Evolutionary conservation across 805 yeast genomes (phyloP).

Genomic region (Cyberlindnera sargentensis): DNA sequence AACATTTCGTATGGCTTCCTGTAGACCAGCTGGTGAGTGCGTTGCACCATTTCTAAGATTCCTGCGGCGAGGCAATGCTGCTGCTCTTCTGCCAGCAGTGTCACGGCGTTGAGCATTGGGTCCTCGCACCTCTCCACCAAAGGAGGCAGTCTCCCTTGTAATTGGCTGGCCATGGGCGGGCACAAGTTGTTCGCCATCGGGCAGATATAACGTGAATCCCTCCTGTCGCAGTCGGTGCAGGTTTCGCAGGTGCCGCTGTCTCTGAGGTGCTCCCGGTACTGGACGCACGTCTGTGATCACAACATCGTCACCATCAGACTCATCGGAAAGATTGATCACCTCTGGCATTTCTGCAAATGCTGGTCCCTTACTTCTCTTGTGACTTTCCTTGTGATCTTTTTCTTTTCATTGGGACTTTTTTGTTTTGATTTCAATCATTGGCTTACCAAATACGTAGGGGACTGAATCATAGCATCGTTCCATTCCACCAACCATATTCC

Average conservation of each 20-base stretch:
- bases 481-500: no score
- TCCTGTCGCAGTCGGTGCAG: not conserved
- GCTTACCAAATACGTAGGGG: no score
- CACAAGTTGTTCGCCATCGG: not conserved
- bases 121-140: not conserved
- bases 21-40: no score
- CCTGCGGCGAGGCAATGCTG: no score
- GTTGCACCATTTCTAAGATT: no score
- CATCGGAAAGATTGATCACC: not conserved
- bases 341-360: not conserved
- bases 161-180: not conserved
- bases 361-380: no score
- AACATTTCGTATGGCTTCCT: no score
- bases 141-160: not conserved
- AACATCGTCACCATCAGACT: conserved; percentile 1
- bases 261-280: not conserved
- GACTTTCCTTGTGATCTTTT: no score
- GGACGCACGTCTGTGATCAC: conserved; percentile 1
- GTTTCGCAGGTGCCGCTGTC: not conserved
- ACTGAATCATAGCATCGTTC: no score
- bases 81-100: no score
- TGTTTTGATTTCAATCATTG: no score
- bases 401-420: no score
- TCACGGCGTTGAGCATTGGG: not conserved
- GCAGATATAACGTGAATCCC: not conserved